Conservation (phyloP, 441 rosid genomes). For the Bruguiera hainesii region DNA sequence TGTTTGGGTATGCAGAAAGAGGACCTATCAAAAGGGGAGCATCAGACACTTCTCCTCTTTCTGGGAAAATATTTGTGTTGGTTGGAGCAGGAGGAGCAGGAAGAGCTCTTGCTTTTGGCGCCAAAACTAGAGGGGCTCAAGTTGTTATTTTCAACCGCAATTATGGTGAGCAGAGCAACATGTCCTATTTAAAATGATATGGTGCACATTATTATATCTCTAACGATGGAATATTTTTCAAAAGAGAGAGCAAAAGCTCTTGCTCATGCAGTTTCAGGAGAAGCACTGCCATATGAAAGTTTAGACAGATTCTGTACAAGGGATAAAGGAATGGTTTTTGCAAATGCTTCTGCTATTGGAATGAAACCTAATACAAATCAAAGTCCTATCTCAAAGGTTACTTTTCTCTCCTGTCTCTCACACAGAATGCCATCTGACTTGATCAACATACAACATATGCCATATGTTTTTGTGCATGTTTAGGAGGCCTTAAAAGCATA, state of each 20-base stretch:
- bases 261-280: constrained; percentile 43
- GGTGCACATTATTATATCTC: not conserved
- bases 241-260: constrained; percentile 49
- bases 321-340: constrained; percentile 47
- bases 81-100: constrained; percentile 67
- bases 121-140: constrained; percentile 44
- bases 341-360: constrained; percentile 54
- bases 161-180: constrained; percentile 27
- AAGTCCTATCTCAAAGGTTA: constrained; percentile 46
- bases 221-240: not conserved
- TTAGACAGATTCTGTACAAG: constrained; percentile 31
- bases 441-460: not conserved
- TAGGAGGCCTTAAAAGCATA: constrained; percentile 36
- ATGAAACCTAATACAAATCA: constrained; percentile 50
- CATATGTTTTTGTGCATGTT: not conserved
- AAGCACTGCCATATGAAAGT: constrained; percentile 33
- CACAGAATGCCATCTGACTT: not conserved
- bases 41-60: constrained; percentile 24
- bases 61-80: constrained; percentile 45
- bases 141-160: constrained; percentile 43
- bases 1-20: constrained; percentile 24
- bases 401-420: not conserved
- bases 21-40: constrained; percentile 12
- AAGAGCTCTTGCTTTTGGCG: constrained; percentile 59
- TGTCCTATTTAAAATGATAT: not conserved